Evolutionary conservation across 208 protist genomes (phyloP).

Genomic region (Leishmania tarentolae): DNA sequence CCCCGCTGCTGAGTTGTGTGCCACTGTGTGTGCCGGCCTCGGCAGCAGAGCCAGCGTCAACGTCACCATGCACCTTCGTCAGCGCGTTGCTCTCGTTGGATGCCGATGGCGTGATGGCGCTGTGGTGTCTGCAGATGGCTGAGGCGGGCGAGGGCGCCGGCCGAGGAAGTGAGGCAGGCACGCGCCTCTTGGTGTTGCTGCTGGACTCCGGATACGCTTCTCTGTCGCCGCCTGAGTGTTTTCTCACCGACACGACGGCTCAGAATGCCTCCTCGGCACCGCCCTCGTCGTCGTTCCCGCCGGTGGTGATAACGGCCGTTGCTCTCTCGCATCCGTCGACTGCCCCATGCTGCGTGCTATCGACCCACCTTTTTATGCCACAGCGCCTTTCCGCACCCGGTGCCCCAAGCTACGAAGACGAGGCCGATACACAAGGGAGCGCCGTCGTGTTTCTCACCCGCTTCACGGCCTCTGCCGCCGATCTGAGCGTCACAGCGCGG

Average conservation of each 20-base stretch:
- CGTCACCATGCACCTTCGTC: background rate
- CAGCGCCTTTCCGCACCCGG: background rate
- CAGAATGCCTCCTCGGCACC: background rate
- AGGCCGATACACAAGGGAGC: background rate
- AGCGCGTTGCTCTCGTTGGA: constrained; percentile 32
- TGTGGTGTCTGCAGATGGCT: constrained; percentile 26
- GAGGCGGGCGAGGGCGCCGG: background rate
- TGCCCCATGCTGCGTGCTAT: constrained; percentile 16
- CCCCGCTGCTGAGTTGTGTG: constrained; percentile 28
- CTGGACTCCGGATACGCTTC: constrained; percentile 24
- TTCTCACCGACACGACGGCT: background rate
- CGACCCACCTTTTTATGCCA: constrained; percentile 16
- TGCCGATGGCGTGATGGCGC: constrained; percentile 33
- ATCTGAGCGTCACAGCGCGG: too few species aligned
- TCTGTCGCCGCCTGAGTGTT: background rate
- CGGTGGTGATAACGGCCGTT: constrained; percentile 22
- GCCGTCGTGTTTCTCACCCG: background rate
- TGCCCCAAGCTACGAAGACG: background rate
- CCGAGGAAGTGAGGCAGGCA: background rate
- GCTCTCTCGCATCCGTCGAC: background rate
- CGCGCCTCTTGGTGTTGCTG: constrained; percentile 9
- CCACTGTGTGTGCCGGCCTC: constrained; percentile 15
- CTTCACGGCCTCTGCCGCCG: background rate
- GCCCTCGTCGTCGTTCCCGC: background rate
- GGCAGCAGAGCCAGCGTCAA: background rate